These are phyloP conservation scores for Claviceps spartinae DNA, from an alignment of 2,329 filamentous ascomycete species.

Conservation along the genomic window DNA sequence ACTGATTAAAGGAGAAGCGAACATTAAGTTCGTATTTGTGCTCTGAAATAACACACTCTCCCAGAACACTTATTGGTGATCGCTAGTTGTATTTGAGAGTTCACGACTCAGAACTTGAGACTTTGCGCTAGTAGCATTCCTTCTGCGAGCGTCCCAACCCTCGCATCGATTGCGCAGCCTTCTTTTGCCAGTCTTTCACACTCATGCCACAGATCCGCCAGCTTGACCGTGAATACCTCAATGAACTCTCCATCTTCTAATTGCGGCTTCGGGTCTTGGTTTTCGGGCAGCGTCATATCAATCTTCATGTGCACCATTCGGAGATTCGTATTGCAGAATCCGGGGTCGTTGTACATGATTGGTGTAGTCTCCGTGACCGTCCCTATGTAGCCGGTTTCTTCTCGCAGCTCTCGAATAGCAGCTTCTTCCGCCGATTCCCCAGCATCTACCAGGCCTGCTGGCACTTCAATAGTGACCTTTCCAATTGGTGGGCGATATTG, in stretches of 20 bases:
- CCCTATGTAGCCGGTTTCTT: slow-evolving; percentile 55
- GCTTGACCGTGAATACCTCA: slow-evolving; percentile 57
- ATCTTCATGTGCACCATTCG: slow-evolving; percentile 61
- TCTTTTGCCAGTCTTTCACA: slow-evolving; percentile 53
- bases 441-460: slow-evolving; percentile 49
- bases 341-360: slow-evolving; percentile 53
- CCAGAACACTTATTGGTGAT: too few relatives aligned
- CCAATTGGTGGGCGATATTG: slow-evolving; percentile 52
- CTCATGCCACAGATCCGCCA: slow-evolving; percentile 50
- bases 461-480: slow-evolving; percentile 47
- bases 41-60: neutral
- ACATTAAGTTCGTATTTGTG: neutral
- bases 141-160: slow-evolving; percentile 65
- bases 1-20: too few relatives aligned
- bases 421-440: slow-evolving; percentile 48
- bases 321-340: slow-evolving; percentile 54
- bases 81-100: too few relatives aligned
- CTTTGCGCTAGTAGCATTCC: slow-evolving; percentile 59
- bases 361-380: slow-evolving; percentile 42
- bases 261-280: slow-evolving; percentile 53
- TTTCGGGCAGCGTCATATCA: slow-evolving; percentile 54
- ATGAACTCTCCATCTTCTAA: slow-evolving; percentile 75
- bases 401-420: slow-evolving; percentile 48
- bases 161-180: slow-evolving; percentile 67
- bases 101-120: slow-evolving; percentile 25